Base-by-base conservation (phyloP, 2,329 filamentous ascomycete species). In the Aspergillus persii region DNA sequence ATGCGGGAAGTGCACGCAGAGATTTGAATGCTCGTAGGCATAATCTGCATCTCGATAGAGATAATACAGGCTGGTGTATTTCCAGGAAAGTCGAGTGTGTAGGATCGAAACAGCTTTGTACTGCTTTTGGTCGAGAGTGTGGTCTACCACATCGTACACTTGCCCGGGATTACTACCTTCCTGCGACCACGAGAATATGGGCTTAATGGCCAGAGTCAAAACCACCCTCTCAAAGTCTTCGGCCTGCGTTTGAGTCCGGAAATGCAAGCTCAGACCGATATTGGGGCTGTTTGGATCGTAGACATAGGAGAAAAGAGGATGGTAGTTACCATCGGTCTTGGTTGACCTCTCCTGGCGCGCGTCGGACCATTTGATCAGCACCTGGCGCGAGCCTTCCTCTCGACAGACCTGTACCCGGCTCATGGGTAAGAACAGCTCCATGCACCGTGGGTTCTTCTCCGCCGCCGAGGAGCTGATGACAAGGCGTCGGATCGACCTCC, bases 361-460 rank as follows among this genome's bases (percentile, higher is more conserved):
- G 53, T 73, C 69, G 3, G 71, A 74, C 71, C 71, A 74, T 62
- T 68, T 69, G 3, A 71, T 54, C 9, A 69, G 61, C 2, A 71
- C 50, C 33, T 68, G 64, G 8, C 65, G 63, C 2, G 69, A 65
- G 11, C 61, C 50, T 12, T 65, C 56, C 41, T 66, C 64, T 23
- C 68, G 66, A 18, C 58, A 63, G 9, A 74, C 56, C 55, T 71
- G 70, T 1, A 73, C 68, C n/a, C 59, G 61, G 33, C 68, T 68
- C 47, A 71, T 50, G 6, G 71, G 71, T 62, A 74, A 65, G 36
- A 72, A 72, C 7, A 68, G 57, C 23, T 73, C 70, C 5, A 68
- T 64, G n/a, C 69, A 69, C 18, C 56, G 58, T 3, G 69, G 70
- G 4, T 51, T 50, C 15, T 59, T 66, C 47, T 72, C 68, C 9